phyloP scores from a whole-genome alignment of 768 basidiomycete species.

The Lactarius sanguifluus region DNA sequence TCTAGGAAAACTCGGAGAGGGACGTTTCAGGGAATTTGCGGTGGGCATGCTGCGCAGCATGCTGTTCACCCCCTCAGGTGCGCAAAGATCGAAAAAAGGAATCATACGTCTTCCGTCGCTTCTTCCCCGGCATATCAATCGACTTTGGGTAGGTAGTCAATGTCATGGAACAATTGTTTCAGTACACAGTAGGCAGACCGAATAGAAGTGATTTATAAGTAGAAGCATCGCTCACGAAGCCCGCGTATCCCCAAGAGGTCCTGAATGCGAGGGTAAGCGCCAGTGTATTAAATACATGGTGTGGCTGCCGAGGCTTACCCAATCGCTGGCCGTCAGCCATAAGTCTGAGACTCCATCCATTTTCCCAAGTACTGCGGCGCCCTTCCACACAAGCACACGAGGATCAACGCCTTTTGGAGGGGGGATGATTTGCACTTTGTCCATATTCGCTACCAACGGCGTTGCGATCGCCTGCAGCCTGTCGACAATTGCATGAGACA shows the following conservation, averaged over 20 bases:
- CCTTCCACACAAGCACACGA: constrained; percentile 90
- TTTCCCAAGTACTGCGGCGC: constrained; percentile 85
- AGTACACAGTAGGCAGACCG: neutral
- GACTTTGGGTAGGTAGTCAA: neutral
- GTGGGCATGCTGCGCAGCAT: neutral
- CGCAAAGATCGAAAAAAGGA: neutral
- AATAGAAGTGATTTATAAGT: constrained; percentile 46
- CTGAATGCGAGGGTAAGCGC: constrained; percentile 39
- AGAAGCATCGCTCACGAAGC: constrained; percentile 80
- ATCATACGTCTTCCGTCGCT: neutral
- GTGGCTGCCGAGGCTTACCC: constrained; percentile 52
- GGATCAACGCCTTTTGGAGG: constrained; percentile 92
- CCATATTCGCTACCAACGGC: constrained; percentile 78
- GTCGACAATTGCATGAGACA: constrained; percentile 12
- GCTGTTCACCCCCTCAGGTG: neutral
- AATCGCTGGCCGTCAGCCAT: constrained; percentile 86
- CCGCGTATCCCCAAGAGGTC: constrained; percentile 78
- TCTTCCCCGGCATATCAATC: neutral
- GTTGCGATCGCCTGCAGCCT: constrained; percentile 84
- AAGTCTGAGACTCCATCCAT: constrained; percentile 89
- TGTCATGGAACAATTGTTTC: constrained; percentile 10
- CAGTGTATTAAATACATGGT: constrained; percentile 6
- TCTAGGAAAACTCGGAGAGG: neutral
- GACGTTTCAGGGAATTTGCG: neutral
- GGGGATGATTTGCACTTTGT: constrained; percentile 89